These are phyloP conservation scores for Juglanconis sp. DNA, from an alignment of 2,329 filamentous ascomycete genomes.

Conservation along the genomic window DNA sequence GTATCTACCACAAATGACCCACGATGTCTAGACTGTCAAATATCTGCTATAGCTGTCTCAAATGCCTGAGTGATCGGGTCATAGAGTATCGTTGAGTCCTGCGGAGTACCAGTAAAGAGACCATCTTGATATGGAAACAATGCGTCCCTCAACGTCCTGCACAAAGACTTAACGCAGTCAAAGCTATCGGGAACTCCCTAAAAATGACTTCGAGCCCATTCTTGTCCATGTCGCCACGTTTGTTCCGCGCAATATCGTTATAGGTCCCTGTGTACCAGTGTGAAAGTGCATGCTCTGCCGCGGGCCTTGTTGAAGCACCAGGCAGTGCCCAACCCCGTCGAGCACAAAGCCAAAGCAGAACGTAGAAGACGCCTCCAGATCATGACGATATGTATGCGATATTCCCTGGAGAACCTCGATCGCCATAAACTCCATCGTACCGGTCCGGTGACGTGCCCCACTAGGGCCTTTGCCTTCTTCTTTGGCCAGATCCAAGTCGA, in stretches of 20 bases:
- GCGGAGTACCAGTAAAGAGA: too few species aligned
- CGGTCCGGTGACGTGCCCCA: conserved; percentile 24
- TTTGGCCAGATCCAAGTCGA: conserved; percentile 33
- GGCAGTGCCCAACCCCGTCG: background rate
- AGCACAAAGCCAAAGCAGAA: background rate
- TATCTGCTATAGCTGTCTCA: too few species aligned
- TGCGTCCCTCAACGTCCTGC: too few species aligned
- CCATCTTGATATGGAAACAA: too few species aligned
- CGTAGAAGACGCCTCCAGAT: conserved; percentile 19
- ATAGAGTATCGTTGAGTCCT: too few species aligned
- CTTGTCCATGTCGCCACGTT: background rate
- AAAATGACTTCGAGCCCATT: too few species aligned
- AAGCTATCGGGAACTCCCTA: too few species aligned
- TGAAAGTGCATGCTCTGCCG: too few species aligned
- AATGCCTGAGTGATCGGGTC: too few species aligned
- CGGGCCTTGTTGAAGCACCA: background rate
- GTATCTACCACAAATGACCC: too few species aligned
- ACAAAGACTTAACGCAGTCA: too few species aligned
- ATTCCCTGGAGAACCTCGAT: conserved; percentile 30
- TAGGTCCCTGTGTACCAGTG: background rate
- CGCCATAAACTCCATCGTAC: conserved; percentile 33
- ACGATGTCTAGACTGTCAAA: too few species aligned
- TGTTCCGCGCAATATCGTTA: background rate
- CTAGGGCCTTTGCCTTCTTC: conserved; percentile 22
- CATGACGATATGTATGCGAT: conserved; percentile 28